Percentiles rank a stretch among this genome's conserved stretches.
Evolutionary conservation across 2,329 filamentous ascomycete species (phyloP).

Genomic region (Pezicula carpinea): DNA sequence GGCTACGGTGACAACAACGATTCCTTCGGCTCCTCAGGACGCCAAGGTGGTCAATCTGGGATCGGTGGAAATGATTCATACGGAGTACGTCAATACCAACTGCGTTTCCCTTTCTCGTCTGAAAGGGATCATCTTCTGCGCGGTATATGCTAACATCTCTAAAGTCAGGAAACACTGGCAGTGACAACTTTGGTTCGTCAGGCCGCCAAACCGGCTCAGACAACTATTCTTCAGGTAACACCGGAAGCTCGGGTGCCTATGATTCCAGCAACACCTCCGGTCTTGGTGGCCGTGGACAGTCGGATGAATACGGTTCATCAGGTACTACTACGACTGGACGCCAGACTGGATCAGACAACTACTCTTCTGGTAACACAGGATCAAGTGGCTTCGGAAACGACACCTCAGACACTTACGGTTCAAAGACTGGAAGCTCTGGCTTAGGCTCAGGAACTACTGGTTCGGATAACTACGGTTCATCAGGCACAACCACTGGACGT

Average conservation of each 20-base stretch:
- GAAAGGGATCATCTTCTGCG: not conserved
- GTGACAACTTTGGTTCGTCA: conserved; percentile 23
- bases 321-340: not conserved
- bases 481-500: conserved; percentile 15
- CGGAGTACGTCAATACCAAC: not conserved
- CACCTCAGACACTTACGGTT: conserved; percentile 15
- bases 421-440: conserved; percentile 13
- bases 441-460: conserved; percentile 6
- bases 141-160: not conserved
- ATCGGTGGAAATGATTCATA: conserved; percentile 6
- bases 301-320: not conserved
- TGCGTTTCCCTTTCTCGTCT: not conserved
- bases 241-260: conserved; percentile 14
- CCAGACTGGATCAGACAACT: conserved; percentile 18
- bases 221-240: conserved; percentile 12
- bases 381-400: conserved; percentile 2
- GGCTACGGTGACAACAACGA: conserved; percentile 7
- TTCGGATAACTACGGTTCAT: conserved; percentile 25
- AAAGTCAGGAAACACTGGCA: conserved; percentile 12
- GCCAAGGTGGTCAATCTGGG: conserved; percentile 9
- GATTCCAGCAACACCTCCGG: not conserved
- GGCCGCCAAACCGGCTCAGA: conserved; percentile 10
- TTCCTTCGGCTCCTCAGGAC: conserved; percentile 13
- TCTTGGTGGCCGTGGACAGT: not conserved
- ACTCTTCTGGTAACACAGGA: conserved; percentile 30